These are phyloP conservation scores for Smittium culicis DNA, from an alignment of 371 early-diverging fungal genomes.

Conservation along the genomic window DNA sequence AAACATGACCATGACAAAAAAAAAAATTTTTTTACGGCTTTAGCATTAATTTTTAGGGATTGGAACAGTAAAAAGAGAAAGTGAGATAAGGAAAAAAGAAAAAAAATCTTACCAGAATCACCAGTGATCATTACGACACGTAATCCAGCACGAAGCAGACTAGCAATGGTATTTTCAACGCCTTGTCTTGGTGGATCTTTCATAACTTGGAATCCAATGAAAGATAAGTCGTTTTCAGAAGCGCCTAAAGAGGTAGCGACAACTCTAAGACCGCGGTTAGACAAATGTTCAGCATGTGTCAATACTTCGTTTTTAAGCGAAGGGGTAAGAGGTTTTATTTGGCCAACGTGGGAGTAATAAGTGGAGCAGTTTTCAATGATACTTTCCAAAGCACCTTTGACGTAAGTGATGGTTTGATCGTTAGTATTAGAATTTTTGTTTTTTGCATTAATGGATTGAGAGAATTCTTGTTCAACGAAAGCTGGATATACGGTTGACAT, in stretches of 20 bases:
- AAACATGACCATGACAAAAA: no score
- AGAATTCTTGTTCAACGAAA: slow-evolving; percentile 15
- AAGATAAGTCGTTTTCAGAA: slow-evolving; percentile 70
- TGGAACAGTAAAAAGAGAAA: background rate
- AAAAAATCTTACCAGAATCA: slow-evolving; percentile 53
- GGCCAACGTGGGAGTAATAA: slow-evolving; percentile 40
- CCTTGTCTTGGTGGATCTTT: slow-evolving; percentile 95
- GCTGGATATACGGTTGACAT: slow-evolving; percentile 42
- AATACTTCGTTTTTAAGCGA: slow-evolving; percentile 35
- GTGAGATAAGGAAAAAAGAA: background rate
- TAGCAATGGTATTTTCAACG: slow-evolving; percentile 62
- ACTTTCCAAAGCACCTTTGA: slow-evolving; percentile 92
- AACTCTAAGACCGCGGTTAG: slow-evolving; percentile 73
- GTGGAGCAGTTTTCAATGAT: slow-evolving; percentile 74
- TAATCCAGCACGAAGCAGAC: slow-evolving; percentile 85
- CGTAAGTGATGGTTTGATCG: slow-evolving; percentile 40
- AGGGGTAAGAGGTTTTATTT: slow-evolving; percentile 36
- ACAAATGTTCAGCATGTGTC: slow-evolving; percentile 50
- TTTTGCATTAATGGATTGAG: no score
- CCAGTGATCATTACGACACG: slow-evolving; percentile 97
- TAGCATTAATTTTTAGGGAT: no score
- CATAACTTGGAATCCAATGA: slow-evolving; percentile 90
- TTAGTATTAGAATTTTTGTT: background rate
- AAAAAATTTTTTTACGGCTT: no score
- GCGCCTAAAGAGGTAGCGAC: slow-evolving; percentile 66